Evolutionary conservation across 352 stramenopile species (phyloP).

Genomic region (Aphanomyces cochlioides): DNA sequence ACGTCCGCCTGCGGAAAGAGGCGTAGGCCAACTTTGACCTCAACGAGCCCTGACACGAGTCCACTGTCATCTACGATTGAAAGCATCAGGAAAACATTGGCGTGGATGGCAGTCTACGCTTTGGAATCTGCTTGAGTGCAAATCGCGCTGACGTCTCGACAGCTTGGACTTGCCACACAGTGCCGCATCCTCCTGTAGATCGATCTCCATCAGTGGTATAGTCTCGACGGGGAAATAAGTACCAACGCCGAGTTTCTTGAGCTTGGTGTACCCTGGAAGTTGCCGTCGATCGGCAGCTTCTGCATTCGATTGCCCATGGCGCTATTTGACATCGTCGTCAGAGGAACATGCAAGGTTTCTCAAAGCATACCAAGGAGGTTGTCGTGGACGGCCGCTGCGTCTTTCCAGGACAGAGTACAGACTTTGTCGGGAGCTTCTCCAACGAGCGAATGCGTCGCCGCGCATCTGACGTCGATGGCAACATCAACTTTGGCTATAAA

Average conservation of each 20-base stretch:
- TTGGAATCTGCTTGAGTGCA: conserved; percentile 26
- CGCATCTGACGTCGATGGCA: no score
- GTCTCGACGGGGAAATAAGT: not conserved
- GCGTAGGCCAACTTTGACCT: not conserved
- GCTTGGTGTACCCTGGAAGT: conserved; percentile 16
- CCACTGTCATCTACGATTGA: conserved; percentile 1
- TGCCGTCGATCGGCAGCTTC: not conserved
- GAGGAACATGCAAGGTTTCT: no score
- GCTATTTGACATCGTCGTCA: no score
- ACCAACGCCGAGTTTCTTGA: conserved; percentile 21
- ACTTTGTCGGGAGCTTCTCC: no score
- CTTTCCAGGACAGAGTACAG: no score
- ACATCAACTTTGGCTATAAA: no score
- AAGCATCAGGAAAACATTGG: no score
- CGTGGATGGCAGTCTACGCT: not conserved
- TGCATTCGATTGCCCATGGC: not conserved
- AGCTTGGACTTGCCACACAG: conserved; percentile 16
- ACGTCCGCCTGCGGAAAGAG: not conserved
- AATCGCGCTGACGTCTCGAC: not conserved
- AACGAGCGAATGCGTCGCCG: no score
- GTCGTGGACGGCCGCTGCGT: no score
- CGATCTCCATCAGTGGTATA: not conserved
- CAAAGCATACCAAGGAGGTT: no score
- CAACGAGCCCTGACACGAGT: conserved; percentile 6
- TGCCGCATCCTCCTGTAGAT: conserved; percentile 9